Evolutionary conservation across 164 flowering plant species (phyloP), one percentile per base, ranked within the genome.

Genomic region (Vitis rupestris): DNA sequence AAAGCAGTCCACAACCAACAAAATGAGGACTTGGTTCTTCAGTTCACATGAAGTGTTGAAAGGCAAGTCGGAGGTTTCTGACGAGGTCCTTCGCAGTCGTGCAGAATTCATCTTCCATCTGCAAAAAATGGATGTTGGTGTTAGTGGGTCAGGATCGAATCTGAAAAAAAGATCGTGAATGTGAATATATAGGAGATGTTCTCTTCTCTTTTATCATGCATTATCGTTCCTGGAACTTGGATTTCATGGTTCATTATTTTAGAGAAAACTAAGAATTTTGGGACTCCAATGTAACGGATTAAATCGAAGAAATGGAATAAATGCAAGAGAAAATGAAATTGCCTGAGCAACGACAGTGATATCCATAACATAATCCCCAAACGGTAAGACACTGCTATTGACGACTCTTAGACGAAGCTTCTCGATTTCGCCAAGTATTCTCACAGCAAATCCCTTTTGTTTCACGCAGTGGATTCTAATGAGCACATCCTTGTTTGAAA

Each of bases 81-180:
- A 86, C 87, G 1, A 90, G 74, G 71, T 88, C 94, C 80, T 84
- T 82, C 64, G 74, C 78, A 58, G 81, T 79, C 85, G 84, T 79
- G 67, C 53, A 8, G 70, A 72, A 85, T 10, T 78, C 86, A 1
- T 30, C 85, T n/a, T 84, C 82, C 89, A 87, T 89, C 94, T 86
- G 84, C 73, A 79, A 58, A 5, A 37, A 67, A 15, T 8, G 0
- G 15, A 2, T 15, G 13, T 37, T 6, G 44, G 44, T 37, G 44
- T 37, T 37, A 37, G 44, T 37, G 0, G 44, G 44, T 37, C 44
- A 37, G 44, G 7, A 37, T 37, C 7, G 7, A 37, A 37, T 37
- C 44, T 37, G 44, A 37, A 37, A 37, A 37, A 37, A 37, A 0
- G 7, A 37, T 7, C 1, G 44, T 0, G 7, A 2, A 37, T 37